Base-by-base conservation (phyloP, 1,139 yeast species). In the Saccharomyces hybrid region DNA sequence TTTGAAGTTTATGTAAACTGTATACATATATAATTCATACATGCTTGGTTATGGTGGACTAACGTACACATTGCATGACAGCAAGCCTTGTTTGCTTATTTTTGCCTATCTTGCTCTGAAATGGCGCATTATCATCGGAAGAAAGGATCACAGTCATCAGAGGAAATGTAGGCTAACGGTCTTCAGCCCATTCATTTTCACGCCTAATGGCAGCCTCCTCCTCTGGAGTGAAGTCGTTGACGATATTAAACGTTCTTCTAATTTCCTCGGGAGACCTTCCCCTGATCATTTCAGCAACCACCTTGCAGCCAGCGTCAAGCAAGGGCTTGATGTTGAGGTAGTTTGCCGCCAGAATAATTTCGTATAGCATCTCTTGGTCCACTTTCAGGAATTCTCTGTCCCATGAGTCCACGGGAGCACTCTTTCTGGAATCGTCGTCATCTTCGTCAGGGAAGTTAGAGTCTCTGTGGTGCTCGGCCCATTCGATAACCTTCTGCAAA, bases 101-200 rank as follows among this genome's bases (percentile, higher is more conserved):
- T 9, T 16, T 9, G 6, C n/a, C 13, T 20, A 5, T 5, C 25
- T 20, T 11, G 25, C 13, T 38, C 26, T 20, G n/a, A 38, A 38
- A 38, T 20, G 44, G n/a, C 26, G 20, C 25, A 38, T 20, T 38
- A 38, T 9, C n/a, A 38, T 38, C 26, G 11, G 44, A 20, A 14
- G 16, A 26, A 38, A 13, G 3, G n/a, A 5, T 11, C 25, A 38
- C 13, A 9, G 26, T 32, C 44, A 20, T 38, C 4, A 26, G 20
- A 38, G 44, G 11, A 9, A 5, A 5, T 7, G 25, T 20, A 38
- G n/a, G 9, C 44, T 71, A 90, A 69, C 96, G 90, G 71, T 93
- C 99, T 71, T 93, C 99, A 26, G 99, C 99, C 99, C 99, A 93
- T 72, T 93, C 99, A 70, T 93, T 93, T 73, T 93, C 99, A 67